Evolutionary conservation across 306 rosid species (phyloP).

Genomic region (Delonix regia): DNA sequence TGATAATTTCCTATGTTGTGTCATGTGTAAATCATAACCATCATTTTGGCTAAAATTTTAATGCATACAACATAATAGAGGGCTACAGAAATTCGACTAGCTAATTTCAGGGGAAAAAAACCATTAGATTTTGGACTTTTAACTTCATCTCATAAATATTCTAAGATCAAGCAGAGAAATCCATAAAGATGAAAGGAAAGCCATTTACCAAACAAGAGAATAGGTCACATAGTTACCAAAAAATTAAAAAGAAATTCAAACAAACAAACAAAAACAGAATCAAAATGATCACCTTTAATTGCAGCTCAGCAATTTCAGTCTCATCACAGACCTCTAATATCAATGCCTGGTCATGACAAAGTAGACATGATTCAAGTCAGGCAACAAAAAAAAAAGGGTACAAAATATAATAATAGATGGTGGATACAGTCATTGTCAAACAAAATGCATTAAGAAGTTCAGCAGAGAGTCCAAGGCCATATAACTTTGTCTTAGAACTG

Average conservation of each 20-base stretch:
- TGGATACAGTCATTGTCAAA: neutral
- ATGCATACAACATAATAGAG: neutral
- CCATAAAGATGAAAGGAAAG: constrained; percentile 5
- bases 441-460: constrained; percentile 20
- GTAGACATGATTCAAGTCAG: constrained; percentile 37
- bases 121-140: neutral
- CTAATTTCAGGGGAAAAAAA: neutral
- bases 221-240: neutral
- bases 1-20: neutral
- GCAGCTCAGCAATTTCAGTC: constrained; percentile 81
- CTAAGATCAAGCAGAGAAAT: constrained; percentile 3
- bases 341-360: constrained; percentile 59
- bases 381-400: constrained; percentile 14
- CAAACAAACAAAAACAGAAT: no score
- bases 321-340: constrained; percentile 82
- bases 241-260: neutral
- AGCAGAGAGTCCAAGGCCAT: constrained; percentile 14
- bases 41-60: neutral
- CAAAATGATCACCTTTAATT: constrained; percentile 63
- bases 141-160: neutral
- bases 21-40: neutral
- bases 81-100: neutral
- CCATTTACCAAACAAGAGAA: constrained; percentile 5
- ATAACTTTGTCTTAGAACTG: neutral
- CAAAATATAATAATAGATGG: constrained; percentile 27